Evolutionary conservation across 2,329 filamentous ascomycete genomes (phyloP).

Genomic region (Keithomyces neogunnii): DNA sequence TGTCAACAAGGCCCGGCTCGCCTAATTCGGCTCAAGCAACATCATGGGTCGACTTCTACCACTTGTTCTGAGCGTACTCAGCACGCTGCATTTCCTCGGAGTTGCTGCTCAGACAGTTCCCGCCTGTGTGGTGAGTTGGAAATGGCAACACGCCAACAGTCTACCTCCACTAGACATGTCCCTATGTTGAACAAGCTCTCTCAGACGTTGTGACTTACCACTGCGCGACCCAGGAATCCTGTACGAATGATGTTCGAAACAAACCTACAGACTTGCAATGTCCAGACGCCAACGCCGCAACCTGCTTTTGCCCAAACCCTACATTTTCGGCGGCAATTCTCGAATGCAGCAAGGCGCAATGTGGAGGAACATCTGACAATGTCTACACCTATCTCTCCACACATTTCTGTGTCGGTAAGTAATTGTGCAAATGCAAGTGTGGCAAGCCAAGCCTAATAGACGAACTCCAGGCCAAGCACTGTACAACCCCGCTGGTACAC

Average conservation of each 20-base stretch:
- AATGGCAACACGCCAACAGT: not conserved
- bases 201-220: not conserved
- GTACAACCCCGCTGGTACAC: not conserved
- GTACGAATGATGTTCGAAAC: slow-evolving; percentile 12
- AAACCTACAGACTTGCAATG: slow-evolving; percentile 17
- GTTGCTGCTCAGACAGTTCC: slow-evolving; percentile 16
- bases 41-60: slow-evolving; percentile 8
- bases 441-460: not conserved
- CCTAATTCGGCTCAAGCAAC: not conserved
- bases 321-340: slow-evolving; percentile 27
- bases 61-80: slow-evolving; percentile 17
- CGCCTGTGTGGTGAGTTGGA: slow-evolving; percentile 23
- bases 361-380: slow-evolving; percentile 15
- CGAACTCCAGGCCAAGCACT: not conserved
- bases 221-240: slow-evolving; percentile 10
- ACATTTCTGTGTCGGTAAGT: slow-evolving; percentile 17
- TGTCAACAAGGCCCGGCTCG: no score
- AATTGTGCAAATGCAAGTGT: no score
- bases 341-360: slow-evolving; percentile 26
- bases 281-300: slow-evolving; percentile 18
- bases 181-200: not conserved
- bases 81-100: slow-evolving; percentile 17
- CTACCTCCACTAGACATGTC: not conserved
- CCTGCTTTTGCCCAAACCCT: slow-evolving; percentile 32
- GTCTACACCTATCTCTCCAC: slow-evolving; percentile 12